Evolutionary conservation across 331 rosid genomes (phyloP), one percentile per base, ranked within the genome.

Genomic region (Acacia concinna): DNA sequence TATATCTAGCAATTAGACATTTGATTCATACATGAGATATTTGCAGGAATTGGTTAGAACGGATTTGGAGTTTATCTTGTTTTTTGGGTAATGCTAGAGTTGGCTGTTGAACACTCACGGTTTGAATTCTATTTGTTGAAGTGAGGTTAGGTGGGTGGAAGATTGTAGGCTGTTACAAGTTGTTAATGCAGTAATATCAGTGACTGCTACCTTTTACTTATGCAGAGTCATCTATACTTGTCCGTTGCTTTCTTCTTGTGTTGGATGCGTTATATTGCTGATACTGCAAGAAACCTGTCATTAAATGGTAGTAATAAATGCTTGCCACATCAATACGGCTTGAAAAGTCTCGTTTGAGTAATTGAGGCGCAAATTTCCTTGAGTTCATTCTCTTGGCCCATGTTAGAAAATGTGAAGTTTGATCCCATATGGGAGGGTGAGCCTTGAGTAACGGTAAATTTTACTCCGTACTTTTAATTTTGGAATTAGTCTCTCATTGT

Each of bases 41-140:
- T 56, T 69, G 56, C 86, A 86, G 86, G 70, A 80, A 76, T 73
- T 86, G 79, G 63, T 54, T 54, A 54, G 81, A 68, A 79, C 60
- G 75, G 31, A 59, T 73, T 70, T 52, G 17, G 47, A 83, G 75
- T 65, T 72, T 66, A 66, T 71, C 68, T 82, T 66, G 1, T 37
- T 59, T 4, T 59, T 21, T 8, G 20, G 9, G 37, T n/a, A 38
- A 72, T 82, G 70, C 66, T 80, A 79, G 37, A 76, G 76, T 76
- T 82, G 74, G 74, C 60, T 71, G 84, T 59, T 65, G 86, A 76
- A 79, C 62, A 23, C 32, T 59, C 68, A 2, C 1, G 67, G 56
- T 35, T 66, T 68, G 28, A 21, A 21, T 62, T 30, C 11, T 31
- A 13, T 30, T 60, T 13, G 37, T 27, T 5, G 4, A 30, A 60